Evolutionary conservation across 176 grass and related monocot species (phyloP).

Genomic region (Aegilops longissima): DNA sequence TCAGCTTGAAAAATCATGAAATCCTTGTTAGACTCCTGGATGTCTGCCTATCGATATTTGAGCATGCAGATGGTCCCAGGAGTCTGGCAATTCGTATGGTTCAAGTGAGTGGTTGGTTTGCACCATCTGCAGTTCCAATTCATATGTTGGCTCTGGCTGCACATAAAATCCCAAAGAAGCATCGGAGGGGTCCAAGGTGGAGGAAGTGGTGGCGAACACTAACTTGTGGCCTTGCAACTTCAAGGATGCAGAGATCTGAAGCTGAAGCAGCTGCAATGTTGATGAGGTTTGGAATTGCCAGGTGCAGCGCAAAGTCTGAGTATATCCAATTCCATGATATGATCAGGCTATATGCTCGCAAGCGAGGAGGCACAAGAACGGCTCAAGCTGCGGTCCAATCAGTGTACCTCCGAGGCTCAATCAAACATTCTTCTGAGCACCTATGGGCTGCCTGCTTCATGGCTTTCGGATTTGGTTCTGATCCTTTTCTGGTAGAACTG

Average conservation of each 20-base stretch:
- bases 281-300: constrained; percentile 88
- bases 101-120: constrained; percentile 88
- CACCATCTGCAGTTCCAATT: constrained; percentile 63
- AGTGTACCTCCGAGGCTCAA: constrained; percentile 78
- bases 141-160: constrained; percentile 79
- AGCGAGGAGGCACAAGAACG: constrained; percentile 49
- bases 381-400: constrained; percentile 77
- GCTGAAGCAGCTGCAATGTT: constrained; percentile 87
- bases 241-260: constrained; percentile 82
- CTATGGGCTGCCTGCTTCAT: constrained; percentile 92
- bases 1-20: constrained; percentile 64
- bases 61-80: constrained; percentile 85
- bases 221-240: constrained; percentile 54
- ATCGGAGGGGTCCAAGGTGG: constrained; percentile 52
- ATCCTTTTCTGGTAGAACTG: constrained; percentile 68
- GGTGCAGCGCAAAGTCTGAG: constrained; percentile 59
- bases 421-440: constrained; percentile 75
- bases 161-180: constrained; percentile 83
- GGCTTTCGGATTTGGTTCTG: constrained; percentile 76
- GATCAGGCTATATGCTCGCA: constrained; percentile 77
- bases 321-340: constrained; percentile 84
- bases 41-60: constrained; percentile 91
- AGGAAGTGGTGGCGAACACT: constrained; percentile 64
- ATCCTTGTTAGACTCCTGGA: constrained; percentile 76
- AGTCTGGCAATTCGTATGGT: constrained; percentile 90